Evolutionary conservation across 805 yeast genomes (phyloP).

Genomic region (Spencermartinsiella europaea): DNA sequence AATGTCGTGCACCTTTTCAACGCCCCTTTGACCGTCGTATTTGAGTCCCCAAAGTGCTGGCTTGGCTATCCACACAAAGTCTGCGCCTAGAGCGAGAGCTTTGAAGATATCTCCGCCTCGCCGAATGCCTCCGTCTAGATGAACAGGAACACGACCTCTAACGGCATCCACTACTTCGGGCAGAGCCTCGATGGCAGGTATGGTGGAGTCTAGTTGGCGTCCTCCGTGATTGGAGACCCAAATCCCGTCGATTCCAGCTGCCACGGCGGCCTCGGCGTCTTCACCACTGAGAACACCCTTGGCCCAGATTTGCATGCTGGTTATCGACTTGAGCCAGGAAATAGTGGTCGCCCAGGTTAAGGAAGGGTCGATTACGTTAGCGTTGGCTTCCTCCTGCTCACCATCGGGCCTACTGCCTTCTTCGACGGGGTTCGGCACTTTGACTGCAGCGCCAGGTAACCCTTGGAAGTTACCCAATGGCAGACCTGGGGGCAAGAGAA

Average conservation of each 20-base stretch:
- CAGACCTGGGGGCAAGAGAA: slow-evolving; percentile 25
- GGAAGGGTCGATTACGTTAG: slow-evolving; percentile 25
- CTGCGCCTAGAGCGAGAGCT: slow-evolving; percentile 66
- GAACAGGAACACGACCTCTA: slow-evolving; percentile 48
- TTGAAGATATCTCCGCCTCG: slow-evolving; percentile 62
- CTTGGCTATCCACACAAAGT: slow-evolving; percentile 59
- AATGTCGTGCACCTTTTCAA: slow-evolving; percentile 30
- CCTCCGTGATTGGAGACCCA: slow-evolving; percentile 73
- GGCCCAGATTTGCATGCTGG: slow-evolving; percentile 44
- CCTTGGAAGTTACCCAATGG: slow-evolving; percentile 25
- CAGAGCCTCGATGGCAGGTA: slow-evolving; percentile 60
- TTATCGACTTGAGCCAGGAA: slow-evolving; percentile 27
- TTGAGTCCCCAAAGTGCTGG: slow-evolving; percentile 63
- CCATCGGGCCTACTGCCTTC: slow-evolving; percentile 5
- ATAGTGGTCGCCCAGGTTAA: slow-evolving; percentile 28
- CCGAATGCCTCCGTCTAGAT: slow-evolving; percentile 63
- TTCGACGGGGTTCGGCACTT: slow-evolving; percentile 20
- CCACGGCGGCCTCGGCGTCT: slow-evolving; percentile 57
- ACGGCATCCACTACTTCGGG: slow-evolving; percentile 43
- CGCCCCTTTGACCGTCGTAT: slow-evolving; percentile 65
- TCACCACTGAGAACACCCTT: slow-evolving; percentile 66
- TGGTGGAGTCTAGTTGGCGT: slow-evolving; percentile 58
- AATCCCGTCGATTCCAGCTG: slow-evolving; percentile 57
- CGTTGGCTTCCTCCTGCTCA: slow-evolving; percentile 3
- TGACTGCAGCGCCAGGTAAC: slow-evolving; percentile 19